Evolutionary conservation across 192 early-diverging fungal species (phyloP), one percentile per base, ranked within the genome.

Genomic region (Obelidium mucronatum): DNA sequence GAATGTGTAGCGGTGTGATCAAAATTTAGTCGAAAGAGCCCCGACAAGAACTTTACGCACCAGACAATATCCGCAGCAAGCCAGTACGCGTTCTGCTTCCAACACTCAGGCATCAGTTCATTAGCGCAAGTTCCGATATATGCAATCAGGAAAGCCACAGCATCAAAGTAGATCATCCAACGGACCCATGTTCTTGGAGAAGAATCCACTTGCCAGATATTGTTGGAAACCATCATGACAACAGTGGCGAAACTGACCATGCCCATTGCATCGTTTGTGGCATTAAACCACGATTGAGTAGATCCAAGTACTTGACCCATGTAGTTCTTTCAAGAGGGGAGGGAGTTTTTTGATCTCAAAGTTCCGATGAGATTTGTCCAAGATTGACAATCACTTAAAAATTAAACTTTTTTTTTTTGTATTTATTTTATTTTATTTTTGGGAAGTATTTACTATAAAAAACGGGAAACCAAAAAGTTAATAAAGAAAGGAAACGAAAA

Each of bases 121-220:
- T 51, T 67, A 15, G 44, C 66, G 31, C 66, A 67, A 1, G 66
- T 67, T 17, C 66, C 66, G 40, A 51, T 30, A 30, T 67, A 67
- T 8, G 26, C 44, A 19, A 67, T 67, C 8, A 51, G 19, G 44
- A 67, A 67, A 28, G 66, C 66, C 1, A 67, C 8, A 24, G 66
- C 66, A 44, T 67, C 66, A 30, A 67, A 51, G 48, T 67, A 67
- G 66, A 67, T 51, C 66, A 67, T 67, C 66, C 66, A 67, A 36
- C 66, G 66, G 39, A 67, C 66, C 66, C 66, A 67, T 15, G 66
- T 67, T 30, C 44, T 11, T 0, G 66, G 66, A 6, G 66, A 51
- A 24, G 19, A 51, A 31, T 67, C 66, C 42, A 67, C 26, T 51
- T 67, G 66, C 66, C 66, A 67, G 66, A 67, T 67, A 34, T 67